Evolutionary conservation across 73 alveolate genomes (phyloP).

Genomic region (Chromera velia): DNA sequence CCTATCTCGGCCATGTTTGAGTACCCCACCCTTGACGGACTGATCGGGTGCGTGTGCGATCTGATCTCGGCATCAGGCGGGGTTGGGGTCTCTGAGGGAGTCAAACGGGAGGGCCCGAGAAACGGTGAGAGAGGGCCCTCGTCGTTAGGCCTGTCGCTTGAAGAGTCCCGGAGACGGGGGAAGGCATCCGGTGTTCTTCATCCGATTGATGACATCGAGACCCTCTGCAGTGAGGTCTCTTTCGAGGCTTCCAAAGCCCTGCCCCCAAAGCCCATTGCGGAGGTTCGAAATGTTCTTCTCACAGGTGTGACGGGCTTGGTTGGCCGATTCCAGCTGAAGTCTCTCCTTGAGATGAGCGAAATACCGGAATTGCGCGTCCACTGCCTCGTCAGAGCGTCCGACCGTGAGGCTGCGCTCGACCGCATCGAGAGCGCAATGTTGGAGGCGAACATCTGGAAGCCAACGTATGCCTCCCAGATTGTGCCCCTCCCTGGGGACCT

Average conservation of each 20-base stretch:
- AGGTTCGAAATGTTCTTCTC: not conserved
- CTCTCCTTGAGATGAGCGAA: not conserved
- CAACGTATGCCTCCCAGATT: not conserved
- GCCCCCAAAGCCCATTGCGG: not conserved
- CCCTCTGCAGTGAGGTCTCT: not conserved
- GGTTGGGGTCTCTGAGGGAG: too few species aligned
- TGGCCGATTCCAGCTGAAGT: not conserved
- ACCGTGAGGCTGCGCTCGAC: not conserved
- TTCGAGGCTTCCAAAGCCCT: not conserved
- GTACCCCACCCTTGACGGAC: constrained; percentile 6
- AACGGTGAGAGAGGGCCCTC: too few species aligned
- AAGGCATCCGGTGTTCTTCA: too few species aligned
- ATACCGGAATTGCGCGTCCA: too few species aligned
- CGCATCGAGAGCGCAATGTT: not conserved
- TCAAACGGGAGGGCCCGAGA: too few species aligned
- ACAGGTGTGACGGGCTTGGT: not conserved
- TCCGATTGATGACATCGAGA: not conserved
- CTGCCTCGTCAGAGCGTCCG: not conserved
- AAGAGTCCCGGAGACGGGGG: too few species aligned
- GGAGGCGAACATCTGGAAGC: not conserved
- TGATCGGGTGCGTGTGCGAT: constrained; percentile 12
- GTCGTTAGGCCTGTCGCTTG: too few species aligned
- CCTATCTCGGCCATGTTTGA: not conserved
- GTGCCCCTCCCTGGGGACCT: not conserved
- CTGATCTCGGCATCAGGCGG: not conserved